phyloP scores from a whole-genome alignment of 225 moss, liverwort and hornwort species.

The Pleurozium schreberi region DNA sequence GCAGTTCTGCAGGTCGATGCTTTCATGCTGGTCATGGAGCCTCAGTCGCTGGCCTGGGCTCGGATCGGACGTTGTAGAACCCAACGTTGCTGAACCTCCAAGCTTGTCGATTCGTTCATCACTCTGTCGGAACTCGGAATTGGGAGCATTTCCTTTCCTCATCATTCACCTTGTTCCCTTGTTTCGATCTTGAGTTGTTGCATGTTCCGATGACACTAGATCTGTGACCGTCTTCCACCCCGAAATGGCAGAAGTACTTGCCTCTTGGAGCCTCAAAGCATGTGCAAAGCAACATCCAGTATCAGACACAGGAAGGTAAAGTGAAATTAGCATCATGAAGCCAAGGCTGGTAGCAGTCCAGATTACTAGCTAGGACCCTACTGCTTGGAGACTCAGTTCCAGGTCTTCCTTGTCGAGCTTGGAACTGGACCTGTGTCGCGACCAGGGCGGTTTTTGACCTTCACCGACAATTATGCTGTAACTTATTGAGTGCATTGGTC shows the following conservation, averaged over 20 bases:
- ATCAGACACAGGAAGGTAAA: background rate
- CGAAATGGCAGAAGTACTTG: background rate
- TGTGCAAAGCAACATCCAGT: background rate
- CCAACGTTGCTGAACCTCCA: background rate
- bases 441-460: too few species aligned
- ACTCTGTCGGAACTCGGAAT: background rate
- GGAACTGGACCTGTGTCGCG: too few species aligned
- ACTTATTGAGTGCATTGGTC: background rate
- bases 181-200: background rate
- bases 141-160: background rate
- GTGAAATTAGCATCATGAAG: background rate
- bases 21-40: background rate
- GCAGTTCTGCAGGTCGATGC: fast-evolving
- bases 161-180: background rate
- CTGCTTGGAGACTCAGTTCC: background rate
- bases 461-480: background rate
- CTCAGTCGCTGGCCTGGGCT: background rate
- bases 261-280: background rate
- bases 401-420: background rate
- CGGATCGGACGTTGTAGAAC: background rate
- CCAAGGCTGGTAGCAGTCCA: background rate
- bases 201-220: background rate
- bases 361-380: background rate
- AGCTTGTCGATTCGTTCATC: background rate
- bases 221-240: background rate